Conservation (phyloP, 805 yeast genomes). For the Clavispora phyllophila region DNA sequence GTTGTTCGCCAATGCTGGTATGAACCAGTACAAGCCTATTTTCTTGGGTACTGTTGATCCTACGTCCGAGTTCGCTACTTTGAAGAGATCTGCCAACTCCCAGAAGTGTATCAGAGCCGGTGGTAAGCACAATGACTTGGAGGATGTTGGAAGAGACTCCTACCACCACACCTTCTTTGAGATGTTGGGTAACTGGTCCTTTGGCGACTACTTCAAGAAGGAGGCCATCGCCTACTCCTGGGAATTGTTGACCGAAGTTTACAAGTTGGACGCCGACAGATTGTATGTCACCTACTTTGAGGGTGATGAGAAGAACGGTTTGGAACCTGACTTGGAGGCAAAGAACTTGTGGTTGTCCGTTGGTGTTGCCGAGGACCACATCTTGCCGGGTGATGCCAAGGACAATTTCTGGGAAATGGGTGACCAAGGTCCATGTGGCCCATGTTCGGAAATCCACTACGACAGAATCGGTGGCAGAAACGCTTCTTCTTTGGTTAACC, state of each 20-base stretch:
- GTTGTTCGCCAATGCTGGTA: slow-evolving; percentile 96
- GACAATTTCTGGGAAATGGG: slow-evolving; percentile 99
- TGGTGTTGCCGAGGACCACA: slow-evolving; percentile 90
- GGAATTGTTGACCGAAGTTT: slow-evolving; percentile 84
- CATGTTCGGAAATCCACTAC: slow-evolving; percentile 96
- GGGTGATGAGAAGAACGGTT: slow-evolving; percentile 78
- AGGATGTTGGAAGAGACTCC: slow-evolving; percentile 96
- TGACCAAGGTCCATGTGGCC: slow-evolving; percentile 99
- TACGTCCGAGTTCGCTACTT: slow-evolving; percentile 72
- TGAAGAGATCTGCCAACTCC: slow-evolving; percentile 89
- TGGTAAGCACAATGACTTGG: slow-evolving; percentile 97
- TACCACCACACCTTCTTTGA: slow-evolving; percentile 98
- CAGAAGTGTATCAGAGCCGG: slow-evolving; percentile 99
- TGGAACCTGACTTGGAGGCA: slow-evolving; percentile 93
- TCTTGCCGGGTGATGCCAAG: slow-evolving; percentile 81
- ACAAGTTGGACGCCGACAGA: slow-evolving; percentile 72
- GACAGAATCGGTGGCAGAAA: slow-evolving; percentile 98
- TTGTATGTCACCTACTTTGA: slow-evolving; percentile 95
- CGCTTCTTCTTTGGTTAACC: slow-evolving; percentile 83
- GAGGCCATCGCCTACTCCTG: slow-evolving; percentile 88
- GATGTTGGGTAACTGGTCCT: slow-evolving; percentile 99
- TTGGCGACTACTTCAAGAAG: slow-evolving; percentile 96
- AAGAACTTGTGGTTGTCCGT: slow-evolving; percentile 77
- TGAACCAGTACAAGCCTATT: slow-evolving; percentile 98
- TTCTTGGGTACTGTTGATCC: slow-evolving; percentile 98